phyloP scores from a whole-genome alignment of 2,329 filamentous ascomycete species.

The Hypoxylon sp. region DNA sequence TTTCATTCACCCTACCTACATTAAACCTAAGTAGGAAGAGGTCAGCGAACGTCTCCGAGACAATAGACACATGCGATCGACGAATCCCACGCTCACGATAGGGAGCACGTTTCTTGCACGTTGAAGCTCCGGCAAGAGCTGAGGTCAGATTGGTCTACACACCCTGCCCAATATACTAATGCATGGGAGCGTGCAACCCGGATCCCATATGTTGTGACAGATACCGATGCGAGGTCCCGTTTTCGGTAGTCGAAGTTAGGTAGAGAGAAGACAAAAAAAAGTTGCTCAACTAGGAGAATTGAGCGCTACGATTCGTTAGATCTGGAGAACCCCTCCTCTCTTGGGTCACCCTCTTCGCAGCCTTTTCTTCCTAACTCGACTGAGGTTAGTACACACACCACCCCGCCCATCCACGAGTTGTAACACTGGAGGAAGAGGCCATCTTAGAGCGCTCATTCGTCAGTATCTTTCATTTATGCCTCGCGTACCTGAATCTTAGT shows the following conservation, averaged over 20 bases:
- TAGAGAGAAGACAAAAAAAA: slow-evolving; percentile 19
- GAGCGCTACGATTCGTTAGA: slow-evolving; percentile 38
- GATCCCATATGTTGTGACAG: slow-evolving; percentile 35
- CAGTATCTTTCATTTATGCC: slow-evolving; percentile 34
- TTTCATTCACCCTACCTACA: slow-evolving; percentile 38
- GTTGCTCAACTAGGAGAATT: slow-evolving; percentile 28
- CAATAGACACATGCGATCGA: slow-evolving; percentile 37
- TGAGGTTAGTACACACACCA: slow-evolving; percentile 42
- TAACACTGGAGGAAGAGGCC: slow-evolving; percentile 15
- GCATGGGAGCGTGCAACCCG: slow-evolving; percentile 36
- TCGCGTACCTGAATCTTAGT: slow-evolving; percentile 47
- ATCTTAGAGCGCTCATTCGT: slow-evolving; percentile 41
- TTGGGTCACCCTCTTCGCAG: slow-evolving; percentile 11
- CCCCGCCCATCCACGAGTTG: slow-evolving; percentile 40
- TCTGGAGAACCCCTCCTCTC: slow-evolving; percentile 38
- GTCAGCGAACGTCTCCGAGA: slow-evolving; percentile 41
- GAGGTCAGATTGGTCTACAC: slow-evolving; percentile 37
- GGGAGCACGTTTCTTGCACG: slow-evolving; percentile 47
- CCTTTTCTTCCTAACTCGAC: slow-evolving; percentile 35
- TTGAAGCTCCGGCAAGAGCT: slow-evolving; percentile 31
- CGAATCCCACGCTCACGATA: slow-evolving; percentile 44
- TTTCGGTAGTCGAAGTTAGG: slow-evolving; percentile 41
- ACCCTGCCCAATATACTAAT: slow-evolving; percentile 31
- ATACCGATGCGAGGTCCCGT: slow-evolving; percentile 42
- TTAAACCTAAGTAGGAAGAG: slow-evolving; percentile 38